Conservation (phyloP, 202 grass and related monocot species). For the Dendrocalamus latiflorus region DNA sequence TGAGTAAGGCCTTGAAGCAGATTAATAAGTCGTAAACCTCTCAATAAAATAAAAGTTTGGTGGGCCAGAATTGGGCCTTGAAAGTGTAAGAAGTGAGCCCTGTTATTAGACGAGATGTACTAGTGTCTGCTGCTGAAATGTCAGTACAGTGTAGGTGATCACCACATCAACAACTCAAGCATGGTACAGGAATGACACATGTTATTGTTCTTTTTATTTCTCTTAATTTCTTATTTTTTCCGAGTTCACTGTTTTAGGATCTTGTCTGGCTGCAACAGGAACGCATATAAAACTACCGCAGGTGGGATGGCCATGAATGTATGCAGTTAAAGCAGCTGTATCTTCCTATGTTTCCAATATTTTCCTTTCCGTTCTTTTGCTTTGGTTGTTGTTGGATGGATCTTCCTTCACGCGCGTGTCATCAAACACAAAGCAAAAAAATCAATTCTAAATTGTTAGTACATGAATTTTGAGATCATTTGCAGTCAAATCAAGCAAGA, state of each 20-base stretch:
- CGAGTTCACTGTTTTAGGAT: conserved; percentile 7
- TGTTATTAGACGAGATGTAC: conserved; percentile 1
- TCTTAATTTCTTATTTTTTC: background rate
- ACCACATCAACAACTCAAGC: background rate
- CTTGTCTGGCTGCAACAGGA: conserved; percentile 26
- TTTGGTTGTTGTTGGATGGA: background rate
- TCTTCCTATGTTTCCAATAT: background rate
- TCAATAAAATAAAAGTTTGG: background rate
- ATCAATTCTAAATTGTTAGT: background rate
- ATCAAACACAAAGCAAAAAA: background rate
- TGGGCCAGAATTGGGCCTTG: background rate
- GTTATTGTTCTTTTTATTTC: conserved; percentile 17
- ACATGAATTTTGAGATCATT: too few relatives aligned
- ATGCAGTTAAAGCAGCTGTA: background rate
- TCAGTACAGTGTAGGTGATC: background rate
- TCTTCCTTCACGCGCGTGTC: background rate
- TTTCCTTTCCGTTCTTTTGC: background rate
- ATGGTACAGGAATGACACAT: background rate
- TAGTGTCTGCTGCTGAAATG: background rate
- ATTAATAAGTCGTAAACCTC: background rate
- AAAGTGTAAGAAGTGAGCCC: background rate
- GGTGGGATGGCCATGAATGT: conserved; percentile 1
- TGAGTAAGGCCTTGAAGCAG: background rate
- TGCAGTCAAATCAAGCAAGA: too few relatives aligned
- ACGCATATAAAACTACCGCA: background rate